A percentile compares a stretch with the other conserved stretches of the same genome.
Evolutionary conservation across 106 monocot genomes (phyloP).

Genomic region (Dendrobium chrysotoxum): DNA sequence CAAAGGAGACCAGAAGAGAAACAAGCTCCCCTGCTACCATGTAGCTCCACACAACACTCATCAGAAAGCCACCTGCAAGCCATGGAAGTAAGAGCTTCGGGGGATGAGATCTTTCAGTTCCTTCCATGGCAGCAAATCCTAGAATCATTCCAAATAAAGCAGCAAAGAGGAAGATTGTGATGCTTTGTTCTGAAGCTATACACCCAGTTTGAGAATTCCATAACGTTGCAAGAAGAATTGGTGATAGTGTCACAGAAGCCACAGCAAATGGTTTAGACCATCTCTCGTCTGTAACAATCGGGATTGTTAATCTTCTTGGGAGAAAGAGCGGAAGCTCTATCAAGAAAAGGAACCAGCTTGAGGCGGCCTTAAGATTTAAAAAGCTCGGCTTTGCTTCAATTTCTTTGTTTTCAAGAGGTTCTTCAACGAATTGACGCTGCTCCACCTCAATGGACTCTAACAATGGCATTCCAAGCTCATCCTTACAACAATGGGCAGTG

Average conservation of each 20-base stretch:
- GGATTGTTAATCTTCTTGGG: constrained; percentile 46
- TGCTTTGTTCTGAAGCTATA: background rate
- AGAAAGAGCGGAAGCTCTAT: constrained; percentile 42
- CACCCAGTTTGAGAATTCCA: constrained; percentile 16
- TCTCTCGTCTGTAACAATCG: constrained; percentile 23
- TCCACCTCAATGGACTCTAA: background rate
- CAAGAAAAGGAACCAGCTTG: constrained; percentile 3
- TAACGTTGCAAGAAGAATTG: constrained; percentile 28
- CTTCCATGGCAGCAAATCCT: background rate
- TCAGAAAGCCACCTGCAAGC: constrained; percentile 40
- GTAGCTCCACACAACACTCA: constrained; percentile 50
- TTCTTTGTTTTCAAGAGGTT: background rate
- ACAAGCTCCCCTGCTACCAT: constrained; percentile 41
- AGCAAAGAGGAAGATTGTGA: constrained; percentile 22
- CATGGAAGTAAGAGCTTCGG: constrained; percentile 36
- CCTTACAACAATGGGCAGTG: constrained; percentile 4
- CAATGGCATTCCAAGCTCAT: constrained; percentile 12
- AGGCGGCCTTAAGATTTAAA: background rate
- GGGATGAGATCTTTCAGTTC: constrained; percentile 18
- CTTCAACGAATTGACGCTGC: background rate
- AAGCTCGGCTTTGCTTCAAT: background rate
- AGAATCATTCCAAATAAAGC: constrained; percentile 20
- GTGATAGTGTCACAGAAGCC: constrained; percentile 22
- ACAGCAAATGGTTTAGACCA: constrained; percentile 48
- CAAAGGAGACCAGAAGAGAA: constrained; percentile 30